Base-by-base conservation (phyloP, 495 filamentous ascomycete genomes). In the Hypoxylon lienhwacheense region DNA sequence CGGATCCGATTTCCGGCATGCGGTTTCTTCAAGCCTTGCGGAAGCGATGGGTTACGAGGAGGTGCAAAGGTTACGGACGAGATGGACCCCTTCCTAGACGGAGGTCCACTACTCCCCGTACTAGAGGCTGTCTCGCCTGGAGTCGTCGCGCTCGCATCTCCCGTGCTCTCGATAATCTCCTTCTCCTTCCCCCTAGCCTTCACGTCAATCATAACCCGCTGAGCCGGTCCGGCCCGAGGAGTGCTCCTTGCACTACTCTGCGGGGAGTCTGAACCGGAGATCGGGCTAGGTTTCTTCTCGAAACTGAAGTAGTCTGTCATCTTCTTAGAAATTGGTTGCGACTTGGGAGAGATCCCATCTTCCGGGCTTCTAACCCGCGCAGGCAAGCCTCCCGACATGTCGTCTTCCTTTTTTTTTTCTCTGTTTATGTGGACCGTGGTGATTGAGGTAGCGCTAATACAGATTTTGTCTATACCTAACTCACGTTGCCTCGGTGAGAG, bases 401-500 rank as follows among this genome's bases (percentile, higher is more conserved):
- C 52, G 14, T 28, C 59, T 51, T 36, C 21, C 7, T n/a, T 33
- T 35, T 41, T 47, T 55, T 64, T 47, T 20, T 16, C 20, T 19
- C 12, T 28, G 36, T 28, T 35, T 19, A 17, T 28, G 36, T 28
- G 39, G 6, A 20, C 7, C 41, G 21, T 47, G 29, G 26, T 44
- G n/a, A 52, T 22, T 35, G 45, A 35, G 32, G 39, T 24, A 29
- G 47, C 34, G 56, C 42, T 50, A 37, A 42, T 52, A 63, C 40
- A 37, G 37, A 49, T 47, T 50, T 46, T 55, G 48, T 56, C 66
- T 68, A 64, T 66, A 71, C 72, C 68, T 68, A 47, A 68, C 70
- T 68, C 62, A 60, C 60, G 61, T 66, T 70, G 65, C 72, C 73
- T 76, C 73, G 53, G 57, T 46, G 44, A 64, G 71, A 73, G 73